Percentiles rank a stretch among this genome's conserved stretches.
phyloP scores from a whole-genome alignment of 2,329 filamentous ascomycete genomes.

The Pezicula radicicola region DNA sequence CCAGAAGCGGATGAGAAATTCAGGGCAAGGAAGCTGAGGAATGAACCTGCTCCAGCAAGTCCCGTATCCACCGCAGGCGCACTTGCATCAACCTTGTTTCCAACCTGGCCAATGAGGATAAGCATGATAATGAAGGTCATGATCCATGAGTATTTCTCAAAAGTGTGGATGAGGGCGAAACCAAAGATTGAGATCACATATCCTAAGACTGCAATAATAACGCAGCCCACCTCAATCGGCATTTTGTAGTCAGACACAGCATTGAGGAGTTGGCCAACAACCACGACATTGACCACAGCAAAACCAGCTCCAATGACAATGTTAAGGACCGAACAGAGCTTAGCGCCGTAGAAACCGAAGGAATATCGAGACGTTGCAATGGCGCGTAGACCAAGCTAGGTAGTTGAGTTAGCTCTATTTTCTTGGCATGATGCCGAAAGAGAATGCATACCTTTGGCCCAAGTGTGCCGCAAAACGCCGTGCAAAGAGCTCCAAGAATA shows the following conservation, averaged over 20 bases:
- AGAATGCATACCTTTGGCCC: constrained; percentile 32
- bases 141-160: constrained; percentile 47
- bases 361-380: constrained; percentile 42
- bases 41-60: constrained; percentile 29
- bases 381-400: constrained; percentile 34
- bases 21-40: constrained; percentile 24
- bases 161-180: constrained; percentile 40
- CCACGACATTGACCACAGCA: constrained; percentile 41
- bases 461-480: constrained; percentile 37
- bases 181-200: constrained; percentile 28
- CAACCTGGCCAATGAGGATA: constrained; percentile 44
- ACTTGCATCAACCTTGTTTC: constrained; percentile 37
- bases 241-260: constrained; percentile 34
- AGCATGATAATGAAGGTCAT: constrained; percentile 43
- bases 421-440: not conserved
- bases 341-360: constrained; percentile 49
- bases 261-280: constrained; percentile 34
- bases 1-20: constrained; percentile 25
- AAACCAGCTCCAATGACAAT: constrained; percentile 39
- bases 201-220: constrained; percentile 24
- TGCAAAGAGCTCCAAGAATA: constrained; percentile 36
- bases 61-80: constrained; percentile 29
- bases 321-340: constrained; percentile 43
- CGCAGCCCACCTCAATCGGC: constrained; percentile 34
- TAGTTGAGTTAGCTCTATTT: not conserved